Conservation (phyloP, 140 eudicot genomes). For the Erigeron philadelphicus region DNA sequence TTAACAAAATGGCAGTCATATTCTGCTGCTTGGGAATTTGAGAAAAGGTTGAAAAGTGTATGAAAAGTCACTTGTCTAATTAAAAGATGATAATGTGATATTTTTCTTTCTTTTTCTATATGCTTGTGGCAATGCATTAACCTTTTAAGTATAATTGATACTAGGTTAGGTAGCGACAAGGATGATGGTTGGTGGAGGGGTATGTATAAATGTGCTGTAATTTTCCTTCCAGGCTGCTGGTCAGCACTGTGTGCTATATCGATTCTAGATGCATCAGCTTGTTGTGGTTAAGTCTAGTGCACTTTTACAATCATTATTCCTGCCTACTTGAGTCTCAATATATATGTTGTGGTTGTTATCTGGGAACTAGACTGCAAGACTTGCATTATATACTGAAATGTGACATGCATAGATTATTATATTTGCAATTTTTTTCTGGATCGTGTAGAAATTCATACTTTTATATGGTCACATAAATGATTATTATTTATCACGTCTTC, state of each 20-base stretch:
- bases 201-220: conserved; percentile 2
- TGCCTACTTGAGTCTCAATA: not conserved
- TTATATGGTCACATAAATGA: conserved; percentile 6
- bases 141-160: too few species aligned
- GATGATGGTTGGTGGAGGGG: conserved; percentile 1
- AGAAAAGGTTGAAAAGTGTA: not conserved
- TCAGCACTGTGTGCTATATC: conserved; percentile 5
- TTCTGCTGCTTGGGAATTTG: not conserved
- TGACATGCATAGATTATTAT: not conserved
- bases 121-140: not conserved
- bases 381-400: not conserved
- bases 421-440: not conserved
- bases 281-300: conserved; percentile 8
- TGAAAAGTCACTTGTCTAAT: not conserved
- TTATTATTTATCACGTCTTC: not conserved
- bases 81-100: too few species aligned
- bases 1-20: not conserved
- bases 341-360: not conserved
- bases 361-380: conserved; percentile 10
- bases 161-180: not conserved
- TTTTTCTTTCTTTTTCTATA: too few species aligned
- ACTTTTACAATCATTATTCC: not conserved
- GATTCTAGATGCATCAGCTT: not conserved
- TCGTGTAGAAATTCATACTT: not conserved
- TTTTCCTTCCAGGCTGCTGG: not conserved